Percentiles rank a stretch among this genome's conserved stretches.
These are phyloP conservation scores for Thraustochytrium sp. DNA, from an alignment of 352 stramenopile species.

Conservation along the genomic window DNA sequence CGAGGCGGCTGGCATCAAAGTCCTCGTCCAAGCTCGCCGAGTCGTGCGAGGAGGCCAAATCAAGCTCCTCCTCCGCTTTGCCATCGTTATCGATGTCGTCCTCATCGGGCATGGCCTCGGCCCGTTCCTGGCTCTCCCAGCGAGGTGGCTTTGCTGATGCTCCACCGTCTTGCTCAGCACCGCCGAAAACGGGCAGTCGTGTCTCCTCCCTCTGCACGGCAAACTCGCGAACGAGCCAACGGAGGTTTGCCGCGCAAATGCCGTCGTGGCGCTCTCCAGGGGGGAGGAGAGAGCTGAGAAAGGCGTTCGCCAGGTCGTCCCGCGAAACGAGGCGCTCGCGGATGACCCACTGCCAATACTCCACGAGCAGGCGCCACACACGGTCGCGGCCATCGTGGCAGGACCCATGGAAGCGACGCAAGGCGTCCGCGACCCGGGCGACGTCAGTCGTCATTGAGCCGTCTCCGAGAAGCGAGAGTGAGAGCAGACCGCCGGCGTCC, in stretches of 20 bases:
- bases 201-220: too few species aligned
- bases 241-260: constrained; percentile 11
- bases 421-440: not conserved
- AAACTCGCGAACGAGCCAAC: constrained; percentile 2
- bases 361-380: not conserved
- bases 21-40: too few species aligned
- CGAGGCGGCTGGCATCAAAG: too few species aligned
- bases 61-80: not conserved
- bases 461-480: not conserved
- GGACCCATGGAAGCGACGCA: not conserved
- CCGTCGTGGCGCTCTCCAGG: not conserved
- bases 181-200: too few species aligned
- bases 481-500: not conserved
- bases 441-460: not conserved
- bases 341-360: constrained; percentile 32
- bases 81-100: not conserved
- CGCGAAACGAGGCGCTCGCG: constrained; percentile 5
- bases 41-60: too few species aligned
- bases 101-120: not conserved
- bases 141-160: too few species aligned
- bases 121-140: too few species aligned
- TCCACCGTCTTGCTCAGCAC: too few species aligned
- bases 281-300: not conserved
- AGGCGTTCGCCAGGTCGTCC: not conserved
- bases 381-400: not conserved